phyloP scores from a whole-genome alignment of 352 stramenopile species.

The Phytophthora rubi region DNA sequence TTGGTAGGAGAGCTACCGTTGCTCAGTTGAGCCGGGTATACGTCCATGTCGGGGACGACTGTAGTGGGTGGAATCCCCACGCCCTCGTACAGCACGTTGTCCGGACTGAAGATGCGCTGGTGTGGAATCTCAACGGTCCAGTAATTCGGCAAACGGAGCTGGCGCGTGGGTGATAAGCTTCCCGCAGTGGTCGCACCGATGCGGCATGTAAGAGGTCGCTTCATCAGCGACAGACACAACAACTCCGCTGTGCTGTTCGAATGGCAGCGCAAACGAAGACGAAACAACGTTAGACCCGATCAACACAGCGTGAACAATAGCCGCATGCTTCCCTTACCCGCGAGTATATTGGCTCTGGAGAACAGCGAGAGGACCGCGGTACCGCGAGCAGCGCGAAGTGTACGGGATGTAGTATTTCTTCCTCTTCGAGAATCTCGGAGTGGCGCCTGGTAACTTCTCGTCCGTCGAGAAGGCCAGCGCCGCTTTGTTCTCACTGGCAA shows the following conservation, averaged over 20 bases:
- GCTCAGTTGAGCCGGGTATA: conserved; percentile 18
- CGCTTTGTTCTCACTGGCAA: conserved; percentile 51
- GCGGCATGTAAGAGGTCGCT: conserved; percentile 63
- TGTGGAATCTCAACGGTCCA: conserved; percentile 85
- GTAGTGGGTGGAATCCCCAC: conserved; percentile 68
- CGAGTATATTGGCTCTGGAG: conserved; percentile 81
- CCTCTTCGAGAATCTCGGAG: conserved; percentile 52
- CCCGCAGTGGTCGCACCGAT: conserved; percentile 67
- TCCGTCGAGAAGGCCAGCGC: conserved; percentile 73
- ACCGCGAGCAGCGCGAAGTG: conserved; percentile 59
- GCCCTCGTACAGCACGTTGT: conserved; percentile 66
- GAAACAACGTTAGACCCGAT: conserved; percentile 4
- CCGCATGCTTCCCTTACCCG: conserved; percentile 48
- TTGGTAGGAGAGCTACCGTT: conserved; percentile 19
- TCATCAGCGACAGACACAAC: conserved; percentile 70
- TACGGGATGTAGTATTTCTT: conserved; percentile 73
- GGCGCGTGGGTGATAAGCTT: conserved; percentile 63
- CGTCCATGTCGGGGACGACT: conserved; percentile 40
- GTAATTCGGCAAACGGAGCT: conserved; percentile 81
- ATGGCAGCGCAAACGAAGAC: conserved; percentile 4
- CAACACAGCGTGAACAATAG: not conserved
- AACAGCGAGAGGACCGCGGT: conserved; percentile 70
- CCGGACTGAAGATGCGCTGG: conserved; percentile 70
- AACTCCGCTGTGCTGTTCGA: conserved; percentile 69
- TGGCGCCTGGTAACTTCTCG: conserved; percentile 56